Percentiles rank a stretch among this genome's conserved stretches.
phyloP scores from a whole-genome alignment of 306 rosid genomes.

The Inga oerstediana region DNA sequence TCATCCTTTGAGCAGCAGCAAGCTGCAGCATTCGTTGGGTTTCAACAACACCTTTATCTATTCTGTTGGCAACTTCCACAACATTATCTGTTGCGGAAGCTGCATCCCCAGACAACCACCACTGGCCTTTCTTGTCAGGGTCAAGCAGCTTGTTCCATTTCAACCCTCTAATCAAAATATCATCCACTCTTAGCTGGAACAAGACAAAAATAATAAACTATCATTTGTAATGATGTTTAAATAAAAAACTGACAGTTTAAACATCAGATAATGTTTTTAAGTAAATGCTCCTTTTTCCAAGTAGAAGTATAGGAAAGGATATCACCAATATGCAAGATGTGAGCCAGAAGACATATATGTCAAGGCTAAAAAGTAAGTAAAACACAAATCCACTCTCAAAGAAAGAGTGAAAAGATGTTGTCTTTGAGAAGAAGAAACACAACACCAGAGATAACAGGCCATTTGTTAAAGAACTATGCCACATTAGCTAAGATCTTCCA shows the following conservation, averaged over 20 bases:
- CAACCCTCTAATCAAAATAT: conserved; percentile 68
- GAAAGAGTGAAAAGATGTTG: not conserved
- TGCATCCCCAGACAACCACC: conserved; percentile 81
- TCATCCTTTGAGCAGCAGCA: conserved; percentile 92
- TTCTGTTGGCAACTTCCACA: conserved; percentile 70
- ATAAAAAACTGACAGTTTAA: conserved; percentile 12
- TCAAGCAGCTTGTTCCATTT: conserved; percentile 88
- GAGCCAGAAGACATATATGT: not conserved
- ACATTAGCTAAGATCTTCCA: not conserved
- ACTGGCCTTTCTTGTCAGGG: conserved; percentile 87
- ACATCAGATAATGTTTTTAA: conserved; percentile 1
- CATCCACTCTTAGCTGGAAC: conserved; percentile 75
- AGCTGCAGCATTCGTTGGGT: conserved; percentile 84
- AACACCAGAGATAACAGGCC: conserved; percentile 9
- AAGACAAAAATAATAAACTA: not conserved
- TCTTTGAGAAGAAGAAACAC: not conserved
- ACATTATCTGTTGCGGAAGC: conserved; percentile 53
- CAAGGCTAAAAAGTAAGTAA: not conserved
- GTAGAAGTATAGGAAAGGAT: not conserved
- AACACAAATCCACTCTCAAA: conserved; percentile 9
- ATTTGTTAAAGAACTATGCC: not conserved
- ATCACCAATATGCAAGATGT: not conserved
- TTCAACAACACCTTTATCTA: conserved; percentile 83
- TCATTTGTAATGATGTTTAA: conserved; percentile 13
- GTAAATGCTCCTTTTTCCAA: not conserved